Conservation (phyloP, 2,329 filamentous ascomycete genomes). For the Neocucurbitaria cava region DNA sequence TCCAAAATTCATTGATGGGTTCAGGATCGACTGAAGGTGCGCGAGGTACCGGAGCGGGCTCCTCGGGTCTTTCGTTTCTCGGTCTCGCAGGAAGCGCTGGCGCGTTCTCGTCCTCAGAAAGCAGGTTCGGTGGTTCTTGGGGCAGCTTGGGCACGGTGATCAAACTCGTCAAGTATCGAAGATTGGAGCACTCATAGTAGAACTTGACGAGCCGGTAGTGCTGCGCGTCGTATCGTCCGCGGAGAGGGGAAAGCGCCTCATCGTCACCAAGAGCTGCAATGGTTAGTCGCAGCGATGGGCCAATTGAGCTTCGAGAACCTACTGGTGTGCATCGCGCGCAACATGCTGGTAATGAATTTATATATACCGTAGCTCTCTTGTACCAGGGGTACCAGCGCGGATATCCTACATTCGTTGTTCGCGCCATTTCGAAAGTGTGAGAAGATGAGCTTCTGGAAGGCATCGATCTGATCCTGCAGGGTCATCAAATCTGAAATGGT, state of each 20-base stretch:
- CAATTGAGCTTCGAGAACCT: constrained; percentile 46
- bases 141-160: constrained; percentile 97
- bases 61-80: constrained; percentile 68
- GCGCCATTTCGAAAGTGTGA: constrained; percentile 90
- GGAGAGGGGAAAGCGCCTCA: constrained; percentile 86
- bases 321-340: constrained; percentile 97
- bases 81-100: constrained; percentile 83
- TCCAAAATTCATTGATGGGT: constrained; percentile 98
- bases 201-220: constrained; percentile 97
- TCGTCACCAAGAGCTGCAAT: constrained; percentile 82
- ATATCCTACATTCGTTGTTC: constrained; percentile 97
- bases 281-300: constrained; percentile 13
- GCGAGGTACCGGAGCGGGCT: constrained; percentile 69
- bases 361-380: constrained; percentile 99
- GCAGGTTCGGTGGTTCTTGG: constrained; percentile 88
- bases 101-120: constrained; percentile 80
- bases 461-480: constrained; percentile 96
- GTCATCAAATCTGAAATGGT: constrained; percentile 97
- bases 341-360: constrained; percentile 99
- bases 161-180: constrained; percentile 93
- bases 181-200: constrained; percentile 98
- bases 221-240: constrained; percentile 89
- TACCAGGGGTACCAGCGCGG: constrained; percentile 88
- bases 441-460: constrained; percentile 98
- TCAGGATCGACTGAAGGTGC: constrained; percentile 81